phyloP scores from a whole-genome alignment of 2,329 filamentous ascomycete genomes.

The Alternaria infectoria region DNA sequence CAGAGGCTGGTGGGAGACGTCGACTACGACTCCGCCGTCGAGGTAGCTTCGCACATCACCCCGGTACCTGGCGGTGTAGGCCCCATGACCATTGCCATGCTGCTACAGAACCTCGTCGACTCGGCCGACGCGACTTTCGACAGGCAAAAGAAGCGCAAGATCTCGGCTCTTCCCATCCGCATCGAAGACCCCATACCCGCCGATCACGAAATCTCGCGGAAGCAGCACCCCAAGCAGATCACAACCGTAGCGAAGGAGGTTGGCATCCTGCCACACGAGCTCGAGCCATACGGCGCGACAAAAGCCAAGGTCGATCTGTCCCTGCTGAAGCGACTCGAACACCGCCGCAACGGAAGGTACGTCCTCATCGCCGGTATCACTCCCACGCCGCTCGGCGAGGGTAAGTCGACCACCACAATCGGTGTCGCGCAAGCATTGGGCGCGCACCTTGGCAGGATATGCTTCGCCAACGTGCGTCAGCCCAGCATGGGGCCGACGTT shows the following conservation, averaged over 20 bases:
- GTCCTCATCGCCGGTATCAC: constrained; percentile 95
- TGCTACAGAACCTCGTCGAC: constrained; percentile 92
- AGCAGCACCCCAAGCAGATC: constrained; percentile 91
- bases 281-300: constrained; percentile 92
- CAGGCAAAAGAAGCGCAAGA: constrained; percentile 77
- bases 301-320: constrained; percentile 94
- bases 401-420: constrained; percentile 98
- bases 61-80: constrained; percentile 96
- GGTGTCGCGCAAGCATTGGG: constrained; percentile 92
- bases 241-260: constrained; percentile 83
- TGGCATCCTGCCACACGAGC: constrained; percentile 84
- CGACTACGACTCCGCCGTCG: constrained; percentile 81
- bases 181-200: constrained; percentile 85
- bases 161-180: constrained; percentile 83
- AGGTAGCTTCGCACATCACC: constrained; percentile 92
- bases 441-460: constrained; percentile 83
- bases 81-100: constrained; percentile 98
- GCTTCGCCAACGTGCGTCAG: constrained; percentile 96
- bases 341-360: constrained; percentile 88
- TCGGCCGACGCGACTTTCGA: constrained; percentile 83
- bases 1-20: constrained; percentile 94
- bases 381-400: constrained; percentile 93
- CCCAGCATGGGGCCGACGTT: constrained; percentile 98
- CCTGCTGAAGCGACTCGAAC: constrained; percentile 80
- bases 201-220: constrained; percentile 89